These are phyloP conservation scores for Brettanomyces naardenensis DNA, from an alignment of 805 yeast genomes.

Conservation along the genomic window DNA sequence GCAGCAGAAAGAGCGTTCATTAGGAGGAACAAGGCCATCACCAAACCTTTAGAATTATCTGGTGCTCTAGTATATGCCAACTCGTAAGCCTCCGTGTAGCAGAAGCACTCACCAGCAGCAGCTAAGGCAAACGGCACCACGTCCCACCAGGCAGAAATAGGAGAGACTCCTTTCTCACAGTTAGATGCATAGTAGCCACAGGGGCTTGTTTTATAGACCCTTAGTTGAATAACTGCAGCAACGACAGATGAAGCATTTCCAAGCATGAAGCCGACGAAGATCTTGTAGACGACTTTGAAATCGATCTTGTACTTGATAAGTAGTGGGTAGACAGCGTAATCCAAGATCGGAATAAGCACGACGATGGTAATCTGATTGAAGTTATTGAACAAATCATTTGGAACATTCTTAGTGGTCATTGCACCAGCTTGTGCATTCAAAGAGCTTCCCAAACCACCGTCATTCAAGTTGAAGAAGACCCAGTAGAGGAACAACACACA, in stretches of 20 bases:
- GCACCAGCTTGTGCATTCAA: conserved; percentile 48
- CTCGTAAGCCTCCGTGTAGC: conserved; percentile 42
- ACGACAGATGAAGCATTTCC: conserved; percentile 40
- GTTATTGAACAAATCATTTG: conserved; percentile 47
- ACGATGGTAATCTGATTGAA: conserved; percentile 49
- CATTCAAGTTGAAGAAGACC: conserved; percentile 31
- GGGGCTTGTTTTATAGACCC: conserved; percentile 41
- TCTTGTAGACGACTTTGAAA: conserved; percentile 36
- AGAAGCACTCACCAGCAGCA: conserved; percentile 47
- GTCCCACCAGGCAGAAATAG: conserved; percentile 27
- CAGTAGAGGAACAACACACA: conserved; percentile 39
- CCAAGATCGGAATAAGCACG: conserved; percentile 42
- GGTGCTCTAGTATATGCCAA: conserved; percentile 47
- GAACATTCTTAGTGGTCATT: conserved; percentile 44
- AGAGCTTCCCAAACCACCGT: conserved; percentile 39
- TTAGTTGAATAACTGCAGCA: conserved; percentile 43
- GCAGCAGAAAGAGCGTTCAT: conserved; percentile 41
- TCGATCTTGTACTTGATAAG: conserved; percentile 35
- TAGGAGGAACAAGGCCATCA: conserved; percentile 35
- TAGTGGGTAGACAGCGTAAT: conserved; percentile 36
- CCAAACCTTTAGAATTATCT: conserved; percentile 43
- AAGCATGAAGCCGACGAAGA: conserved; percentile 38
- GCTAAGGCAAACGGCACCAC: conserved; percentile 27
- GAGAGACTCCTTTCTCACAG: conserved; percentile 25
- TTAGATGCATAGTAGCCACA: conserved; percentile 40